These are phyloP conservation scores for Microascus cirrosus DNA, from an alignment of 2,329 filamentous ascomycete species.

Conservation along the genomic window DNA sequence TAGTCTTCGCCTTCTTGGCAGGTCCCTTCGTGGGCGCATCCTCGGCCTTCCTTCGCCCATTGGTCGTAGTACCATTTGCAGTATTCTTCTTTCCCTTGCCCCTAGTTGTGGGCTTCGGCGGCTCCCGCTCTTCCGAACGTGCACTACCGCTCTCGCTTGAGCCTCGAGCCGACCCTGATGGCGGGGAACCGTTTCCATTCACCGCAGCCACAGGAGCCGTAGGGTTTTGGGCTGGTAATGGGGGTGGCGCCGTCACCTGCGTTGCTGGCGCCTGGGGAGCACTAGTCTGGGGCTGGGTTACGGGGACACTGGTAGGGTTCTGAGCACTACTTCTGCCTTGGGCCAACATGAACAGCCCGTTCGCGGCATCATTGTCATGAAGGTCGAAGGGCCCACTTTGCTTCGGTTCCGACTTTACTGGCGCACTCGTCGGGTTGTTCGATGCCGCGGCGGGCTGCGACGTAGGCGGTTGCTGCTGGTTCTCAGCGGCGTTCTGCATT, in stretches of 20 bases:
- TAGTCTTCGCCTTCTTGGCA: conserved; percentile 57
- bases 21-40: conserved; percentile 50
- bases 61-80: conserved; percentile 28
- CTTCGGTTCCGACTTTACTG: conserved; percentile 36
- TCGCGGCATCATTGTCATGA: conserved; percentile 90
- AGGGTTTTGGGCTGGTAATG: conserved; percentile 21
- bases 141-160: conserved; percentile 60
- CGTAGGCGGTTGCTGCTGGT: conserved; percentile 19
- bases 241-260: conserved; percentile 22
- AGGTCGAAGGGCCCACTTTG: conserved; percentile 63
- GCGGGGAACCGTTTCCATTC: conserved; percentile 30
- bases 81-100: conserved; percentile 59
- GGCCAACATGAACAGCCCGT: conserved; percentile 84
- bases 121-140: conserved; percentile 62
- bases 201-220: conserved; percentile 39
- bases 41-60: conserved; percentile 72
- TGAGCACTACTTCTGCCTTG: conserved; percentile 56
- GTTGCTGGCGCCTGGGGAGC: conserved; percentile 37
- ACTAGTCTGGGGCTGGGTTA: conserved; percentile 32
- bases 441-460: conserved; percentile 44
- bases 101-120: conserved; percentile 52
- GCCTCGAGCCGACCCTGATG: conserved; percentile 32
- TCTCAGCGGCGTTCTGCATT: conserved; percentile 23
- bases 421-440: conserved; percentile 21
- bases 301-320: conserved; percentile 34